Evolutionary conservation across 1,284 basidiomycete species (phyloP).

Genomic region (Tilletia indica): DNA sequence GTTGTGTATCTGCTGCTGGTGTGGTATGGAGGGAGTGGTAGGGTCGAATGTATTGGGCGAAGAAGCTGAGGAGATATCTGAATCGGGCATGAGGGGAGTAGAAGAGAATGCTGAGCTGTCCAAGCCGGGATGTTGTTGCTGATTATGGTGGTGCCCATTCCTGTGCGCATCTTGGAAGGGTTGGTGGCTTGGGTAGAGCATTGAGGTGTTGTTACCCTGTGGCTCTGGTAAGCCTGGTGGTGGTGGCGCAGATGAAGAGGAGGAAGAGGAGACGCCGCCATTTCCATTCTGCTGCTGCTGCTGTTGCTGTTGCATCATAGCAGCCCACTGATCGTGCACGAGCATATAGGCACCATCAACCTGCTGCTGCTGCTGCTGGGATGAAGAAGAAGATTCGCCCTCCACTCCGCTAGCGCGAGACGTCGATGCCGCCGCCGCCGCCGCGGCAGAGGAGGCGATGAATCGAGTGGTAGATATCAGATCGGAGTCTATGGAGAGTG

Average conservation of each 20-base stretch:
- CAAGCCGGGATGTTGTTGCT: too few species aligned
- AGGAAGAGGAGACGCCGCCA: too few species aligned
- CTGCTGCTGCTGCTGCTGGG: neutral
- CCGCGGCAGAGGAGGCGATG: neutral
- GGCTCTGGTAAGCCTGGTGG: too few species aligned
- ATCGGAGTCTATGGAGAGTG: neutral
- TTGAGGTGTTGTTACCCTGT: neutral
- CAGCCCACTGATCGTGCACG: neutral
- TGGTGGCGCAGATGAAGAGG: too few species aligned
- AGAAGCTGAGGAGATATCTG: neutral
- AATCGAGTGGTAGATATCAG: neutral
- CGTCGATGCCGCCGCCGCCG: neutral
- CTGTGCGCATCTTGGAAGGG: neutral
- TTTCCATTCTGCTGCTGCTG: too few species aligned
- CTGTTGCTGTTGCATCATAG: neutral
- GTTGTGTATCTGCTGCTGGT: neutral
- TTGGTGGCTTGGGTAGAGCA: neutral
- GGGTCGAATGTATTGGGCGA: constrained; percentile 3
- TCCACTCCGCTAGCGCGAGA: neutral
- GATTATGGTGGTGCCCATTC: too few species aligned
- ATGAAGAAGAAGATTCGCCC: neutral
- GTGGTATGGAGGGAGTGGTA: neutral
- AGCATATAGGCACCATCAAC: neutral
- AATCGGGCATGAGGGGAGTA: neutral
- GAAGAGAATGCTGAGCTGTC: neutral